Percentiles rank a stretch among this genome's conserved stretches.
These are phyloP conservation scores for Zostera marina DNA, from an alignment of 116 monocot species.

Conservation along the genomic window DNA sequence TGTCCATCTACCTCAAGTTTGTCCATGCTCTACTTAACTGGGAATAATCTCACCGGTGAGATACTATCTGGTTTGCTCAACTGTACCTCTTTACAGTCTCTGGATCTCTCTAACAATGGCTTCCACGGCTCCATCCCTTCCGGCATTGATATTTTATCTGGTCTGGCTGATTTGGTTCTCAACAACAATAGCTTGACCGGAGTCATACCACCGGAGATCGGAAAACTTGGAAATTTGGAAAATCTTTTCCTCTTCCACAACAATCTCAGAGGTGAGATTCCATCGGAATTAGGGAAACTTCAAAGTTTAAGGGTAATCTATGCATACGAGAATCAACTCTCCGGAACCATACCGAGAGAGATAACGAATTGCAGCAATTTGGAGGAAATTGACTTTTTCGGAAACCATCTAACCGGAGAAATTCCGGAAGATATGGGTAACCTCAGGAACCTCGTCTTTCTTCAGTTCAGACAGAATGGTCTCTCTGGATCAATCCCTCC, in stretches of 20 bases:
- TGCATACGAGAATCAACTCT: conserved; percentile 82
- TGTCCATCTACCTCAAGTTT: conserved; percentile 6
- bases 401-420: conserved; percentile 61
- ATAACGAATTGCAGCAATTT: conserved; percentile 57
- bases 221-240: conserved; percentile 56
- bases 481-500: conserved; percentile 59
- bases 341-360: conserved; percentile 55
- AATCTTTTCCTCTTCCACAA: conserved; percentile 74
- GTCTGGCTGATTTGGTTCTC: conserved; percentile 44
- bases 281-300: conserved; percentile 57
- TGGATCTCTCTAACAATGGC: conserved; percentile 76
- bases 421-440: conserved; percentile 59
- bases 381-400: conserved; percentile 73
- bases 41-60: conserved; percentile 6
- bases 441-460: conserved; percentile 53
- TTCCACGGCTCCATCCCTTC: conserved; percentile 47
- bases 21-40: conserved; percentile 5
- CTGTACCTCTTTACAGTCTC: conserved; percentile 41
- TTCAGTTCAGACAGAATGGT: conserved; percentile 84
- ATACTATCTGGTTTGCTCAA: conserved; percentile 19
- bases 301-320: conserved; percentile 34
- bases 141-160: conserved; percentile 23
- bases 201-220: conserved; percentile 41
- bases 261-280: conserved; percentile 38
- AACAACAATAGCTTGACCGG: conserved; percentile 77